These are phyloP conservation scores for Breynia disticha DNA, from an alignment of 441 rosid genomes.

Conservation along the genomic window DNA sequence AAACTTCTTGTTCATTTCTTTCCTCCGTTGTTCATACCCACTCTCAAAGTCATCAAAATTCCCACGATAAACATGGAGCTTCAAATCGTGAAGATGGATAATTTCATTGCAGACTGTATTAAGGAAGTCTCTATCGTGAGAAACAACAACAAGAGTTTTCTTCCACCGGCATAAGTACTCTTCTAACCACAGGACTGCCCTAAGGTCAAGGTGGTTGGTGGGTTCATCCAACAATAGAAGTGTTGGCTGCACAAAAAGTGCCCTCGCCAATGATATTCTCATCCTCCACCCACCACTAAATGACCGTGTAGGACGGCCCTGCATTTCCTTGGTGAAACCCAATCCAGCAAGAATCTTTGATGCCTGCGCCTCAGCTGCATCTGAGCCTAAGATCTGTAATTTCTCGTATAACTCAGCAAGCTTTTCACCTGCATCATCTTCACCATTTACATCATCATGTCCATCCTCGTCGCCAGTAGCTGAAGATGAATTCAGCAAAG, in stretches of 20 bases:
- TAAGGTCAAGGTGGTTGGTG: constrained; percentile 78
- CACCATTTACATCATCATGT: constrained; percentile 23
- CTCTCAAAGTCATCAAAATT: constrained; percentile 74
- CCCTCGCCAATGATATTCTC: constrained; percentile 92
- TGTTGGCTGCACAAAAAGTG: constrained; percentile 60
- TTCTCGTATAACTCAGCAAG: constrained; percentile 72
- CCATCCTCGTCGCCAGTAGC: constrained; percentile 15
- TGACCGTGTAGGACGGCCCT: constrained; percentile 45
- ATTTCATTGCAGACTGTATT: constrained; percentile 83
- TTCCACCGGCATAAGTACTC: constrained; percentile 87
- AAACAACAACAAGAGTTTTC: constrained; percentile 86
- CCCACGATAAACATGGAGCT: constrained; percentile 76
- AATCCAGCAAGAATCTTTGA: constrained; percentile 89
- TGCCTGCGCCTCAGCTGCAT: constrained; percentile 71
- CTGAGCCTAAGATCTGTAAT: constrained; percentile 76
- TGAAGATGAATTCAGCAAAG: constrained; percentile 38
- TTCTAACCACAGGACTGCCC: constrained; percentile 93
- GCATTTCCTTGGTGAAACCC: constrained; percentile 89
- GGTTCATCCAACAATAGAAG: constrained; percentile 58
- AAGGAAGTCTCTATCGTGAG: constrained; percentile 93
- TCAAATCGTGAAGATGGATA: constrained; percentile 78
- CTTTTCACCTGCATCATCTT: constrained; percentile 67
- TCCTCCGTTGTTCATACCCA: constrained; percentile 45
- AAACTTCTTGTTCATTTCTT: constrained; percentile 36
- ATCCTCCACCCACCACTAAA: constrained; percentile 83